phyloP scores from a whole-genome alignment of 768 basidiomycete genomes.

The Butyriboletus loyo region DNA sequence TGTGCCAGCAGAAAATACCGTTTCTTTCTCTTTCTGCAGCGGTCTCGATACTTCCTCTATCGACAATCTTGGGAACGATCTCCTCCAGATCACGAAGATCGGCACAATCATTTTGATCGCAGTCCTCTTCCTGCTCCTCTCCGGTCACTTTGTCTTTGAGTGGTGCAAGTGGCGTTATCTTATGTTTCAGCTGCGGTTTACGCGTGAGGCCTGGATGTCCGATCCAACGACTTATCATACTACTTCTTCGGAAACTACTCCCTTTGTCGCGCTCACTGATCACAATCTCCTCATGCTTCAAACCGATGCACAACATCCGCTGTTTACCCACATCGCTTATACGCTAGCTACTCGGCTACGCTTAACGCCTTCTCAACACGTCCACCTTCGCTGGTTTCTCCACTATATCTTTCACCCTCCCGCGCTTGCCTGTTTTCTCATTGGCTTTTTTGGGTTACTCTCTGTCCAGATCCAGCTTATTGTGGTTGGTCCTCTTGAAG shows the following conservation, averaged over 20 bases:
- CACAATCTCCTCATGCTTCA: slow-evolving; percentile 79
- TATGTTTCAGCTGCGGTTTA: slow-evolving; percentile 60
- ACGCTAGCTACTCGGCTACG: slow-evolving; percentile 47
- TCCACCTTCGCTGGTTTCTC: slow-evolving; percentile 81
- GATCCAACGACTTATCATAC: slow-evolving; percentile 62
- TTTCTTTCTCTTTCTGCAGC: slow-evolving; percentile 77
- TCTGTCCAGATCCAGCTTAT: slow-evolving; percentile 84
- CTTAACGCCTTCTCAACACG: slow-evolving; percentile 60
- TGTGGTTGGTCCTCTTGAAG: slow-evolving; percentile 70
- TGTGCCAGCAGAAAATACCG: slow-evolving; percentile 63
- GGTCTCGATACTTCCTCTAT: slow-evolving; percentile 80
- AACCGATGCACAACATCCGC: slow-evolving; percentile 65
- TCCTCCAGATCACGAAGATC: slow-evolving; percentile 79
- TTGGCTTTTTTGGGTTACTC: slow-evolving; percentile 88
- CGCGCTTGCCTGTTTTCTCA: slow-evolving; percentile 85
- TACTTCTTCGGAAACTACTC: slow-evolving; percentile 29
- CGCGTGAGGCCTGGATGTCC: slow-evolving; percentile 72
- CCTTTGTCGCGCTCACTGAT: slow-evolving; percentile 60
- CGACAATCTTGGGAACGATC: slow-evolving; percentile 77
- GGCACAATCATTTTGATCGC: slow-evolving; percentile 72
- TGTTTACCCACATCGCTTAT: slow-evolving; percentile 65
- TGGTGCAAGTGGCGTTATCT: slow-evolving; percentile 87
- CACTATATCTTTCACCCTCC: slow-evolving; percentile 91
- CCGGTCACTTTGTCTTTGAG: slow-evolving; percentile 71
- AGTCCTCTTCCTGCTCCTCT: slow-evolving; percentile 69